Conservation (phyloP, 75 land plant genomes). For the Larix kaempferi region DNA sequence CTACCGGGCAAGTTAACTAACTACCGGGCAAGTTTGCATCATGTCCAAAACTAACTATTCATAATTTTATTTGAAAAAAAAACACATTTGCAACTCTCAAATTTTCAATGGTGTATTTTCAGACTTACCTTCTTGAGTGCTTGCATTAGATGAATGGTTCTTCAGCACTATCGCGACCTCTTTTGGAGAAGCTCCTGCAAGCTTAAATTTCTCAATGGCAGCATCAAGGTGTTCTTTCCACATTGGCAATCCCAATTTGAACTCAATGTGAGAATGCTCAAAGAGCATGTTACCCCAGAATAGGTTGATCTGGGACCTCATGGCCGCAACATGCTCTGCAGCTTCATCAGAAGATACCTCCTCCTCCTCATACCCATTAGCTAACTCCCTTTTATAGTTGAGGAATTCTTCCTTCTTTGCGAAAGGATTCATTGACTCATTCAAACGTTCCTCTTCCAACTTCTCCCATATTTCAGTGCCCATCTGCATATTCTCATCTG, state of each 20-base stretch:
- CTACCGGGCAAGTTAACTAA: no score
- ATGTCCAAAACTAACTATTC: no score
- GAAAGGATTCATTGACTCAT: constrained; percentile 30
- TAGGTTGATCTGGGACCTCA: constrained; percentile 66
- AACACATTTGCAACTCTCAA: background rate
- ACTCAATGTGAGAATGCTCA: constrained; percentile 74
- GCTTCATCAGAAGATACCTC: constrained; percentile 43
- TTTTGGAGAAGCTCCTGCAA: constrained; percentile 68
- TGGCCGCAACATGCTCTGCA: constrained; percentile 44
- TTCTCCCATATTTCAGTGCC: constrained; percentile 68
- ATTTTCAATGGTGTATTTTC: background rate
- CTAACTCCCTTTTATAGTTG: constrained; percentile 15
- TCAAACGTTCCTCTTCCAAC: constrained; percentile 44
- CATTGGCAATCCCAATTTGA: constrained; percentile 43
- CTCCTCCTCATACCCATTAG: background rate
- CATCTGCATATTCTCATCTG: constrained; percentile 69
- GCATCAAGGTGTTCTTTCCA: constrained; percentile 75
- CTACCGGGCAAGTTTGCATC: no score
- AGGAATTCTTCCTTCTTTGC: constrained; percentile 18
- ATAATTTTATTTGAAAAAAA: no score
- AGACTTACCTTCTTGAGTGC: constrained; percentile 54
- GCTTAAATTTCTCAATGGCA: constrained; percentile 64
- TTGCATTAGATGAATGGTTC: constrained; percentile 68
- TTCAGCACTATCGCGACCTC: constrained; percentile 77
- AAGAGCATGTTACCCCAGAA: constrained; percentile 75